Evolutionary conservation across 257 asterid genomes (phyloP), one percentile per base, ranked within the genome.

Genomic region (Sherardia arvensis): DNA sequence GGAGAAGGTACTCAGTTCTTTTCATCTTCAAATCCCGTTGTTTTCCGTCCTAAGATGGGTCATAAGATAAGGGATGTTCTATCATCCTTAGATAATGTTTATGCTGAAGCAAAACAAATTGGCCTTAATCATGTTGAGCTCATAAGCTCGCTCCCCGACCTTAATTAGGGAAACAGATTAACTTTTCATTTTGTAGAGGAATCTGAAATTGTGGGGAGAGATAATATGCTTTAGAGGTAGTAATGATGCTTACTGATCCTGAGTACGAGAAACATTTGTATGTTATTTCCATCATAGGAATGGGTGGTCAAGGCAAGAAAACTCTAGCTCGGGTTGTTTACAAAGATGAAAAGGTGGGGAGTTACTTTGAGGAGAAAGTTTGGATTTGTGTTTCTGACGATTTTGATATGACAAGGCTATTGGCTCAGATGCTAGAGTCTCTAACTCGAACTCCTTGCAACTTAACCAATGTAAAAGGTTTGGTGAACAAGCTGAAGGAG

Each of bases 321-420:
- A 64, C 78, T 1, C 0, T 74, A 2, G 74, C 71, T 1, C 55
- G 59, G 59, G 27, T 18, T 9, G 25, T 69, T 17, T 74, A 56
- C 40, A 49, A 69, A 20, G 40, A 64, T 30, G 65, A 28, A 1
- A 1, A 69, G 25, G 57, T 69, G 34, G 33, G 11, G 17, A 8
- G 20, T 3, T 8, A 59, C 1, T 74, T 74, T 7, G 49, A 64
- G 4, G 23, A 59, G 14, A 69, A 59, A 29, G 30, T 74, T 1
- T 74, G 78, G 78, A n/a, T 69, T 20, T 64, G 74, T 4, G 71
- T 51, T 22, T 62, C 78, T 59, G 57, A 74, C 49, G 51, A 63
- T 27, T 49, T 68, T 30, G 15, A 34, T 12, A 62, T 64, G 22
- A 62, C 54, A 18, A 59, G 26, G 11, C 20, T 74, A 0, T 21